phyloP scores from a whole-genome alignment of 176 grass and related monocot species.

The Urochloa ruziziensis region DNA sequence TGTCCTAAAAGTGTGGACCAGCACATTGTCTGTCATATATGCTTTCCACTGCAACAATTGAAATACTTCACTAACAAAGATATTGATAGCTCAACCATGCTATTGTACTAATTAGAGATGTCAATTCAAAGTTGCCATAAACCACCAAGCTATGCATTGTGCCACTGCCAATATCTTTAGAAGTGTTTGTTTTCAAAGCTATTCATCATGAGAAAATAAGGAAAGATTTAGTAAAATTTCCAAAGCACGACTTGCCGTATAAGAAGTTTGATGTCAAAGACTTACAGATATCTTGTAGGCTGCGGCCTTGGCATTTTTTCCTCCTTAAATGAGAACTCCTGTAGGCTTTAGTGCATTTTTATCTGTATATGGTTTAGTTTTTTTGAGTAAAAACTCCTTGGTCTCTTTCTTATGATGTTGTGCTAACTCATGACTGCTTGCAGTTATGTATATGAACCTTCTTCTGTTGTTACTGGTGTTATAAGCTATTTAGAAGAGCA shows the following conservation, averaged over 20 bases:
- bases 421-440: conserved; percentile 21
- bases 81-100: not conserved
- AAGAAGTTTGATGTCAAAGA: not conserved
- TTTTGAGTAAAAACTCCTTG: not conserved
- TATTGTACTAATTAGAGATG: not conserved
- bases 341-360: not conserved
- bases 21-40: conserved; percentile 10
- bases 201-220: not conserved
- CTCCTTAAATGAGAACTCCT: not conserved
- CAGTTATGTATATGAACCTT: conserved; percentile 95
- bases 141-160: not conserved
- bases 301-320: not conserved
- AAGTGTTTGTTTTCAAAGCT: not conserved
- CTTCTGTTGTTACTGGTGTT: conserved; percentile 78
- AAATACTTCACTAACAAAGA: not conserved
- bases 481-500: conserved; percentile 87
- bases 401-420: not conserved
- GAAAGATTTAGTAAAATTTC: not conserved
- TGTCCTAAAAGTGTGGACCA: conserved; percentile 1
- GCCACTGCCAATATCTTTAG: not conserved
- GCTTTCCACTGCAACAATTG: conserved; percentile 9
- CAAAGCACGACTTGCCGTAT: not conserved
- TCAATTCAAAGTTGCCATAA: not conserved
- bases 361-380: not conserved
- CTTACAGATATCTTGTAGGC: not conserved